Evolutionary conservation across 148 eudicot genomes (phyloP).

Genomic region (Spergularia marina): DNA sequence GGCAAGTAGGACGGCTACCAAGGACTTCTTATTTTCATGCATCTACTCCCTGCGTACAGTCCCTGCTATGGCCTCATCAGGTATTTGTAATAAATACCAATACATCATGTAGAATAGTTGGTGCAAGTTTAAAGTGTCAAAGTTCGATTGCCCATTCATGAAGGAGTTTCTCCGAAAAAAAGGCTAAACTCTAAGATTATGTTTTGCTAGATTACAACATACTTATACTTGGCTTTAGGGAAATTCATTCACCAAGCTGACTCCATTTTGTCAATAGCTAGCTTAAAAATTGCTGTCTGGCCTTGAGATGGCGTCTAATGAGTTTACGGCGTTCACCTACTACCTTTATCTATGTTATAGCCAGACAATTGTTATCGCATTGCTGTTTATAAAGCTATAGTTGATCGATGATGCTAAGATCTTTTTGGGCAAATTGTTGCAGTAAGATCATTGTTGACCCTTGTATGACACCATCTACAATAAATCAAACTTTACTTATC

Average conservation of each 20-base stretch:
- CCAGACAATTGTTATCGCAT: neutral
- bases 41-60: conserved; percentile 15
- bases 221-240: neutral
- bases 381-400: neutral
- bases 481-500: neutral
- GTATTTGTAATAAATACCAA: neutral
- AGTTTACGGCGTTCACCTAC: neutral
- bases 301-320: neutral
- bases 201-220: neutral
- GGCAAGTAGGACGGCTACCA: conserved; percentile 27
- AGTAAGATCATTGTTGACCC: neutral
- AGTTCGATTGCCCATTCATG: neutral
- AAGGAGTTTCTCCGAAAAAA: neutral
- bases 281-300: neutral
- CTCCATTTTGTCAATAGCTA: neutral
- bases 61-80: conserved; percentile 12
- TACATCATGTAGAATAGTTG: neutral
- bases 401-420: neutral
- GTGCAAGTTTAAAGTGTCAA: conserved; percentile 3
- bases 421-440: neutral
- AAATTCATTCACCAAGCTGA: neutral
- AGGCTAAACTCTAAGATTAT: neutral
- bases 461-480: neutral
- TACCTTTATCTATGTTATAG: neutral
- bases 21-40: conserved; percentile 28